phyloP scores from a whole-genome alignment of 2,329 filamentous ascomycete species.

The Karstenula rhodostoma region DNA sequence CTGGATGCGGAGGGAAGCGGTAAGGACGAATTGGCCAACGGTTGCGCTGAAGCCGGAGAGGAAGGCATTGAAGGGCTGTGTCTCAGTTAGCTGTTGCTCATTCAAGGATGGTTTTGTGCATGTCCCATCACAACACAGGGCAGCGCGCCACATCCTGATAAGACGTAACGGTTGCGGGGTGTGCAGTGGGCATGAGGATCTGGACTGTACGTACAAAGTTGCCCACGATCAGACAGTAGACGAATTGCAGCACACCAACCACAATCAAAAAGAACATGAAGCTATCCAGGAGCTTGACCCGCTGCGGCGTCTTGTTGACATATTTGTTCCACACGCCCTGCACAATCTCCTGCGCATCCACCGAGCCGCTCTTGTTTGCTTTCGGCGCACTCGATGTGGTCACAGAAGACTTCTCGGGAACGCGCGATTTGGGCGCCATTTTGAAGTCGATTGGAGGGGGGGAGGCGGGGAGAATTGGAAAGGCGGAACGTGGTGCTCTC shows the following conservation, averaged over 20 bases:
- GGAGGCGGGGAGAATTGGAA: background rate
- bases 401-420: conserved; percentile 21
- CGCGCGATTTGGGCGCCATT: conserved; percentile 47
- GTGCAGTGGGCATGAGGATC: background rate
- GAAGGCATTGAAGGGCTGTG: conserved; percentile 97
- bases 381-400: conserved; percentile 27
- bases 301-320: conserved; percentile 80
- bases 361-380: conserved; percentile 28
- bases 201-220: conserved; percentile 78
- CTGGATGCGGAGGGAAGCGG: conserved; percentile 89
- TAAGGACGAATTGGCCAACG: conserved; percentile 97
- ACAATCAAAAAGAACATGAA: conserved; percentile 89
- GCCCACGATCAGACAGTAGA: conserved; percentile 89
- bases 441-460: conserved; percentile 16
- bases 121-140: too few species aligned
- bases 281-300: conserved; percentile 88
- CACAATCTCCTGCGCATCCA: conserved; percentile 66
- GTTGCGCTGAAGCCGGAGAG: conserved; percentile 93
- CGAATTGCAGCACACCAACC: conserved; percentile 89
- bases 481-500: conserved; percentile 21
- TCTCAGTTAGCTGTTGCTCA: background rate
- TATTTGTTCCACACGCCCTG: conserved; percentile 80
- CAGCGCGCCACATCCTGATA: background rate
- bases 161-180: background rate
- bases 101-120: background rate